Percentiles rank a stretch among this genome's conserved stretches.
These are phyloP conservation scores for Aspergillus sp. DNA, from an alignment of 2,329 filamentous ascomycete genomes.

Conservation along the genomic window DNA sequence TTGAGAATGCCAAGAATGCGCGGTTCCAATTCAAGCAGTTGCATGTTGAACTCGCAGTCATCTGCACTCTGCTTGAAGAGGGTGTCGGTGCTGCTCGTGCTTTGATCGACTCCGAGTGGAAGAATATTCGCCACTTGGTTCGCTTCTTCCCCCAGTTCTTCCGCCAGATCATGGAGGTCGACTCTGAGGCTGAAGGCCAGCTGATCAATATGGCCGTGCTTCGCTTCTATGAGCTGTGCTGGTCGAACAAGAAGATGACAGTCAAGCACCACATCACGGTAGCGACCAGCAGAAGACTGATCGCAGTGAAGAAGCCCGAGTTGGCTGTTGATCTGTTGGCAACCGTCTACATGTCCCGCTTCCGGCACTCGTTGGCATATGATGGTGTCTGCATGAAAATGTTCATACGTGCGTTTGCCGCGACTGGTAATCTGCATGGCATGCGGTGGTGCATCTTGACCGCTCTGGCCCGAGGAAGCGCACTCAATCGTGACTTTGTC, in stretches of 20 bases:
- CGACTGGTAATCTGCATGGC: slow-evolving; percentile 33
- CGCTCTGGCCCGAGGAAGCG: slow-evolving; percentile 36
- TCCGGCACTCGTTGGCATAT: slow-evolving; percentile 34
- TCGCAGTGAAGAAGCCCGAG: slow-evolving; percentile 26
- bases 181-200: slow-evolving; percentile 24
- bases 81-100: slow-evolving; percentile 33
- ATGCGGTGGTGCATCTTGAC: slow-evolving; percentile 45
- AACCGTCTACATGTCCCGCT: slow-evolving; percentile 41
- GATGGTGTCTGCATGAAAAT: slow-evolving; percentile 42
- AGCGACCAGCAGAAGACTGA: slow-evolving; percentile 31
- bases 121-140: slow-evolving; percentile 25
- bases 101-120: slow-evolving; percentile 36
- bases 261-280: slow-evolving; percentile 41
- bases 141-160: slow-evolving; percentile 38
- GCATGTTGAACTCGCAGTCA: slow-evolving; percentile 40
- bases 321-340: slow-evolving; percentile 37
- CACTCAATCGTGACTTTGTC: slow-evolving; percentile 34
- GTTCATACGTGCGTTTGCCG: slow-evolving; percentile 38
- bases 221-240: slow-evolving; percentile 43
- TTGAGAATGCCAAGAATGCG: slow-evolving; percentile 30
- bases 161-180: slow-evolving; percentile 34
- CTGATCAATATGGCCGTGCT: slow-evolving; percentile 40
- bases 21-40: slow-evolving; percentile 34
- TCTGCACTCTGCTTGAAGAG: slow-evolving; percentile 37
- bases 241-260: slow-evolving; percentile 30